Conservation (phyloP, 192 early-diverging fungal genomes). For the Polychytrium aggregatum region DNA sequence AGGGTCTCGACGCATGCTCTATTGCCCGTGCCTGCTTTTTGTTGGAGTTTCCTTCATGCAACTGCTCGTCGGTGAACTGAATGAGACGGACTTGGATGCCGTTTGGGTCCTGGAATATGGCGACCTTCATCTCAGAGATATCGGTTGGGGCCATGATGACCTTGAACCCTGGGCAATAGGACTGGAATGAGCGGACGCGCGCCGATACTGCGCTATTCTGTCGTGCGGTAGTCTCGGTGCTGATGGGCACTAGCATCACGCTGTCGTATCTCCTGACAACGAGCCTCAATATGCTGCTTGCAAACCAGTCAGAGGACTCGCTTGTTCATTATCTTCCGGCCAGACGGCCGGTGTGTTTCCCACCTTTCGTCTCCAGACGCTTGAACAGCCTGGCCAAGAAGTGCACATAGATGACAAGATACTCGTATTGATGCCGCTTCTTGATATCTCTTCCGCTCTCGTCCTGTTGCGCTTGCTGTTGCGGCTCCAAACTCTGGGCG, state of each 20-base stretch:
- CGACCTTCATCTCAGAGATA: slow-evolving; percentile 32
- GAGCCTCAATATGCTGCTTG: background rate
- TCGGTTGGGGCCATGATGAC: slow-evolving; percentile 14
- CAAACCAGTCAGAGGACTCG: background rate
- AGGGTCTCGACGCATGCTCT: too few species aligned
- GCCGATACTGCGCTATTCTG: background rate
- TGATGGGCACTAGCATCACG: background rate
- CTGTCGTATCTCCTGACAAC: too few species aligned
- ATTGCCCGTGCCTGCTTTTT: slow-evolving; percentile 13
- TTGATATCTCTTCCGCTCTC: background rate
- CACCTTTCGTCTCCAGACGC: slow-evolving; percentile 30
- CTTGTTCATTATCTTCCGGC: too few species aligned
- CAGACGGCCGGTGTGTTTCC: background rate
- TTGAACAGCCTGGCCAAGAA: slow-evolving; percentile 36
- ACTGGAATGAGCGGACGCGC: background rate
- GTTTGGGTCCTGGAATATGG: slow-evolving; percentile 39
- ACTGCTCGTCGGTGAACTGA: slow-evolving; percentile 31
- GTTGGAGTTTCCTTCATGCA: slow-evolving; percentile 18
- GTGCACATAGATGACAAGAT: slow-evolving; percentile 51
- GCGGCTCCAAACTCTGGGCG: too few species aligned
- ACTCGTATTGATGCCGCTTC: slow-evolving; percentile 26
- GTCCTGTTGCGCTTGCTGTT: background rate
- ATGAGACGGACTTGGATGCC: slow-evolving; percentile 39
- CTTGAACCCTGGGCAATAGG: slow-evolving; percentile 13
- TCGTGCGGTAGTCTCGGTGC: background rate